Conservation (phyloP, 75 land plant genomes). For the Pinus albicaulis region DNA sequence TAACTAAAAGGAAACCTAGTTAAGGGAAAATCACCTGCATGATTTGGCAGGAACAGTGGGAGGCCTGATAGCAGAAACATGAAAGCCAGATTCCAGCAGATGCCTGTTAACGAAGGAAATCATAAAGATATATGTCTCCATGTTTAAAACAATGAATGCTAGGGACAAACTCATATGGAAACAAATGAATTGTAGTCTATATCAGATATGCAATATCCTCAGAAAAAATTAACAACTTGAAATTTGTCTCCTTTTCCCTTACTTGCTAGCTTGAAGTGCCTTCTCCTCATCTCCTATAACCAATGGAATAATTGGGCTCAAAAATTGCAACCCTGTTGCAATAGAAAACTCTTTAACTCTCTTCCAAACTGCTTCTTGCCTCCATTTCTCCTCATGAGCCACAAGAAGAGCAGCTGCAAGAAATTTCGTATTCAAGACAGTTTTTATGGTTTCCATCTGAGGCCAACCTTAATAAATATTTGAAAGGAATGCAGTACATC, state of each 20-base stretch:
- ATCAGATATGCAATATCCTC: background rate
- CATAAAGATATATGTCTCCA: background rate
- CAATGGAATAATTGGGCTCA: slow-evolving; percentile 88
- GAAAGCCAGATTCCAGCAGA: slow-evolving; percentile 74
- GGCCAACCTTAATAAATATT: background rate
- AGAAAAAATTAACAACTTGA: background rate
- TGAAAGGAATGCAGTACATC: background rate
- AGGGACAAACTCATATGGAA: background rate
- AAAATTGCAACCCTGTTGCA: slow-evolving; percentile 51
- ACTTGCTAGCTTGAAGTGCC: slow-evolving; percentile 95
- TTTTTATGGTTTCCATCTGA: background rate
- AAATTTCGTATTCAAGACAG: background rate
- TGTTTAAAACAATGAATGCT: background rate
- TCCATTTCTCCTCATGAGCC: slow-evolving; percentile 73
- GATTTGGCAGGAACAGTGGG: slow-evolving; percentile 91
- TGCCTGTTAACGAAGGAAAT: slow-evolving; percentile 28
- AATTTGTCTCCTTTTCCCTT: background rate
- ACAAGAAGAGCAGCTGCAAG: slow-evolving; percentile 85
- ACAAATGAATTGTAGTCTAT: background rate
- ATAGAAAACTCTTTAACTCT: slow-evolving; percentile 62
- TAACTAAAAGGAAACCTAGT: background rate
- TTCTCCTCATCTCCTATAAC: slow-evolving; percentile 78
- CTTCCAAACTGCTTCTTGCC: slow-evolving; percentile 68
- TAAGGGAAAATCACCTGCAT: slow-evolving; percentile 60
- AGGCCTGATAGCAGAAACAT: slow-evolving; percentile 91